Evolutionary conservation across 495 filamentous ascomycete genomes (phyloP).

Genomic region (Rhypophila decipiens): DNA sequence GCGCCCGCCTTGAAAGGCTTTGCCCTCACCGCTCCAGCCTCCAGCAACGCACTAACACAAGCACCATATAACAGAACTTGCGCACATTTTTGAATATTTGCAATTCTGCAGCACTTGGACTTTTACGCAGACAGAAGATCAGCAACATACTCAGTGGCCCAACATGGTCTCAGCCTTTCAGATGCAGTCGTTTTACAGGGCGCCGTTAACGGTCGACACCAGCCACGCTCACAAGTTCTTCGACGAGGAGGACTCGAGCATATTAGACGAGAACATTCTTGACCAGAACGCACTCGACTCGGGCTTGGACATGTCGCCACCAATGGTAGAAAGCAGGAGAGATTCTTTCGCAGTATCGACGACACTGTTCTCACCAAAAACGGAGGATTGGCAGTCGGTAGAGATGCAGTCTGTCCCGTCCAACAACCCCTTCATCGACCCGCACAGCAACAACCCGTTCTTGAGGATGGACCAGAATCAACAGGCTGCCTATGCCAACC

Average conservation of each 20-base stretch:
- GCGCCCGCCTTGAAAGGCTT: constrained; percentile 9
- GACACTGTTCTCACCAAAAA: constrained; percentile 66
- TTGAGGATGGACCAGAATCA: constrained; percentile 53
- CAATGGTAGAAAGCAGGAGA: constrained; percentile 58
- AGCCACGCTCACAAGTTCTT: constrained; percentile 53
- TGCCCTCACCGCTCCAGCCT: constrained; percentile 26
- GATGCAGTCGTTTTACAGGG: constrained; percentile 57
- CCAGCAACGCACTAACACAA: constrained; percentile 30
- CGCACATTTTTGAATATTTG: constrained; percentile 17
- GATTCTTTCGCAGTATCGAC: constrained; percentile 64
- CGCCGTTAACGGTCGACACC: constrained; percentile 57
- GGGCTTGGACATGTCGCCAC: constrained; percentile 62
- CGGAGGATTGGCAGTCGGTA: constrained; percentile 62
- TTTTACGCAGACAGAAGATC: constrained; percentile 3
- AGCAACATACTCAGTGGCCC: constrained; percentile 20
- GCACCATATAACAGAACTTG: constrained; percentile 22
- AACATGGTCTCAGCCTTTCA: constrained; percentile 46
- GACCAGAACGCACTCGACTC: constrained; percentile 59
- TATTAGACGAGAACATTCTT: constrained; percentile 81
- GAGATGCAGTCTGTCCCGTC: constrained; percentile 52
- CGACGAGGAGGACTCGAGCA: constrained; percentile 75
- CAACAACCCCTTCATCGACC: constrained; percentile 58
- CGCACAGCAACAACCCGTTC: constrained; percentile 50
- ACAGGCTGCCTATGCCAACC: constrained; percentile 39
- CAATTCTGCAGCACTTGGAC: constrained; percentile 7